These are phyloP conservation scores for Xylaria nigripes DNA, from an alignment of 495 filamentous ascomycete genomes.

Conservation along the genomic window DNA sequence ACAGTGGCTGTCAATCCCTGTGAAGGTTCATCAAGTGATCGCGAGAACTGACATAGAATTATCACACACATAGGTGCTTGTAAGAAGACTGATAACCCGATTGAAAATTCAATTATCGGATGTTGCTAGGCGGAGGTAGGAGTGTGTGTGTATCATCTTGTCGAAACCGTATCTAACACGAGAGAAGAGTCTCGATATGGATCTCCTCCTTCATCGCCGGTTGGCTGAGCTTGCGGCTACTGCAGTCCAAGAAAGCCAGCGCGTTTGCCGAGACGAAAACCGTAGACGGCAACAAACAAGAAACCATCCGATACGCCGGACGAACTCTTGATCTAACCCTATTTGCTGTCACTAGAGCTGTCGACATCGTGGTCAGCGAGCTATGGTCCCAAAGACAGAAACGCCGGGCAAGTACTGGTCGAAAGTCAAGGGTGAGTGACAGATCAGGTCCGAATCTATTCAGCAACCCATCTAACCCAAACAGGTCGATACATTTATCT, in stretches of 20 bases:
- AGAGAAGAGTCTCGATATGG: slow-evolving; percentile 36
- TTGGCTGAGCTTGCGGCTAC: slow-evolving; percentile 41
- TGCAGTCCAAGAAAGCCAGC: slow-evolving; percentile 39
- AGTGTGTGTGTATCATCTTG: background rate
- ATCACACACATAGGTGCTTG: background rate
- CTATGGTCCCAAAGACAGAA: slow-evolving; percentile 49
- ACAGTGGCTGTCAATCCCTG: background rate
- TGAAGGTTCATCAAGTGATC: background rate
- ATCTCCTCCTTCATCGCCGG: slow-evolving; percentile 43
- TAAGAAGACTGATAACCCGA: slow-evolving; percentile 2
- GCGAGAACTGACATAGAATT: background rate
- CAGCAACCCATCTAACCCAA: slow-evolving; percentile 8
- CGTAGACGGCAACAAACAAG: slow-evolving; percentile 18
- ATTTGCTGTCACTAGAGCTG: slow-evolving; percentile 65
- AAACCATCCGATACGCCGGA: slow-evolving; percentile 49
- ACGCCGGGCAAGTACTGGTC: slow-evolving; percentile 28
- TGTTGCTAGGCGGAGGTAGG: slow-evolving; percentile 21
- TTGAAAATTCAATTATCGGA: slow-evolving; percentile 13
- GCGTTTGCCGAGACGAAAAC: slow-evolving; percentile 30
- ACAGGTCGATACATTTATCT: slow-evolving; percentile 41
- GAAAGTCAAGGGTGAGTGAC: slow-evolving; percentile 40
- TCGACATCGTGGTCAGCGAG: slow-evolving; percentile 61
- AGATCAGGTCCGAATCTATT: background rate
- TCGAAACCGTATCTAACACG: background rate
- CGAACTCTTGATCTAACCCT: slow-evolving; percentile 81